Conservation (phyloP, 2,329 filamentous ascomycete genomes). For the Talaromyces sp. region DNA sequence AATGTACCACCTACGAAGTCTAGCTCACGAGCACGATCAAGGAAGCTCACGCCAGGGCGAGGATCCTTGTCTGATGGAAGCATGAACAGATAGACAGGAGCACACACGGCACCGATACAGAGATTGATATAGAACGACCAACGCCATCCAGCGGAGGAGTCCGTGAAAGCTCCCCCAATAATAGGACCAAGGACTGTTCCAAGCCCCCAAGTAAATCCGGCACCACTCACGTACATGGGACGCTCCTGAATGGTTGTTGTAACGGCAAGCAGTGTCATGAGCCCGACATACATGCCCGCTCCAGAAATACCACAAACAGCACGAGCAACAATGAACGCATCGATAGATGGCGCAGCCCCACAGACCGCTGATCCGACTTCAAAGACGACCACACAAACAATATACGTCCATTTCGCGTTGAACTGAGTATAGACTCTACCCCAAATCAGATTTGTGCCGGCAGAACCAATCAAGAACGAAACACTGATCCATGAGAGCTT, state of each 20-base stretch:
- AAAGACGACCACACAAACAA: conserved; percentile 27
- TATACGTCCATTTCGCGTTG: background rate
- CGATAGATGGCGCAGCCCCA: conserved; percentile 45
- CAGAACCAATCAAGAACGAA: conserved; percentile 40
- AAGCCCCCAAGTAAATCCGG: conserved; percentile 35
- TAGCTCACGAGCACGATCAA: background rate
- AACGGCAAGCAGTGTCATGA: conserved; percentile 28
- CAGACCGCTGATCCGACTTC: conserved; percentile 38
- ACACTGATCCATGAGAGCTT: conserved; percentile 44
- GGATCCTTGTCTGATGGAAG: conserved; percentile 17
- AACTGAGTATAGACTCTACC: background rate
- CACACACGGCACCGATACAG: background rate
- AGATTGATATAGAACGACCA: conserved; percentile 35
- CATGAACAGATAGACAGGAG: conserved; percentile 2
- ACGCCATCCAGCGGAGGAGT: conserved; percentile 30
- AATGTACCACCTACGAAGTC: conserved; percentile 48
- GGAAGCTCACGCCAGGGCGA: background rate
- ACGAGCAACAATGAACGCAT: conserved; percentile 46
- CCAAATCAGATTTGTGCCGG: conserved; percentile 6
- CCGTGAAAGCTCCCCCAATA: conserved; percentile 37
- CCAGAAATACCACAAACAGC: conserved; percentile 35
- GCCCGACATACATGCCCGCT: conserved; percentile 32
- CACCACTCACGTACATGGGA: conserved; percentile 33
- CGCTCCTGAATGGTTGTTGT: conserved; percentile 23
- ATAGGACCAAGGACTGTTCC: conserved; percentile 40